Evolutionary conservation across 2,329 filamentous ascomycete genomes (phyloP), one percentile per base, ranked within the genome.

Genomic region (Gremmenia infestans): DNA sequence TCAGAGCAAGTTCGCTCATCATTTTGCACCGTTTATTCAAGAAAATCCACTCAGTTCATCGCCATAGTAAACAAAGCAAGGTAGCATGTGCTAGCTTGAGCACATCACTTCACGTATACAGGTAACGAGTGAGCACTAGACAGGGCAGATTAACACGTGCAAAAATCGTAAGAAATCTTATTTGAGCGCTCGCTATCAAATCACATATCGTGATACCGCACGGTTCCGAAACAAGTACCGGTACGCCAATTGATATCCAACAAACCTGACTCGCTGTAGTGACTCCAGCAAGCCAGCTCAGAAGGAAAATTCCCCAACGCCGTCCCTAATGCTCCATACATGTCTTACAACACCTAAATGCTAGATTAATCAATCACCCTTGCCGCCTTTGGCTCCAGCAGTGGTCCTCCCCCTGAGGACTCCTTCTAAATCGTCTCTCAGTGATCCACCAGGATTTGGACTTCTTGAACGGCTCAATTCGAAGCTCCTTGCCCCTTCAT

Each of bases 241-340:
- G 28, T 32, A 11, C 45, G 23, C 14, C 45, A 25, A 32, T 6
- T 15, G 3, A 22, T 25, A 47, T 47, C 23, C 45, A 47, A 47
- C 45, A n/a, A 35, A 28, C 17, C n/a, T 1, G 28, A 11, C 42
- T 19, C 15, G 42, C 42, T 45, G 42, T 45, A 32, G 28, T 28
- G 28, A 32, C 28, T 23, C 19, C 42, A 45, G 19, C 42, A 19
- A 45, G 19, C 42, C 42, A 19, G 11, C 62, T 70, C 72, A 28
- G 76, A 77, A 22, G 78, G 80, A 65, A 78, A 81, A 57, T 86
- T 84, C 64, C 80, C 78, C 64, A 86, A 83, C 69, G 82, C 83
- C 3, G 77, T 85, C 40, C 78, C 81, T 4, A 50, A 39, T n/a
- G 14, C 35, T 19, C 42, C 25, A 47, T 47, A 42, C 28, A 35